phyloP scores from a whole-genome alignment of 306 rosid genomes.

The Dryas octopetala region DNA sequence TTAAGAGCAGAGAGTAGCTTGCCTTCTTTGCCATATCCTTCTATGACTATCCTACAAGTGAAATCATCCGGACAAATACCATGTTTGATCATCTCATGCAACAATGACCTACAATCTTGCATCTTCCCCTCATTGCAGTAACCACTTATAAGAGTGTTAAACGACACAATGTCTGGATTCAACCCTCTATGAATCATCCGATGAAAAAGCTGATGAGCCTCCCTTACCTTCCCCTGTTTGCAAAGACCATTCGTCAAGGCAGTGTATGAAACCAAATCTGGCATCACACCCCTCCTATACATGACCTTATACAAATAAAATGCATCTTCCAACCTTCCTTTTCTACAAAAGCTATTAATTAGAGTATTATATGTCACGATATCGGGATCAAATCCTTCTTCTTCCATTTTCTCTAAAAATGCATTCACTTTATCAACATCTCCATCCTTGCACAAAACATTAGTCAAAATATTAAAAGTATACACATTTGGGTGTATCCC shows the following conservation, averaged over 20 bases:
- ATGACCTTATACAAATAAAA: slow-evolving; percentile 75
- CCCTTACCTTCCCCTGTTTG: slow-evolving; percentile 56
- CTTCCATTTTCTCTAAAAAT: slow-evolving; percentile 87
- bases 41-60: slow-evolving; percentile 59
- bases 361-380: slow-evolving; percentile 75
- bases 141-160: slow-evolving; percentile 71
- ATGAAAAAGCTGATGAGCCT: slow-evolving; percentile 93
- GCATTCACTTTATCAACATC: slow-evolving; percentile 67
- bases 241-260: slow-evolving; percentile 89
- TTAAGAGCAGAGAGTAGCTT: slow-evolving; percentile 70
- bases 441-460: slow-evolving; percentile 65
- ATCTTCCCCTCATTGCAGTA: slow-evolving; percentile 64
- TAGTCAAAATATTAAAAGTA: slow-evolving; percentile 75
- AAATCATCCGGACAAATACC: slow-evolving; percentile 57
- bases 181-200: slow-evolving; percentile 74
- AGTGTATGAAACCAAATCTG: slow-evolving; percentile 70
- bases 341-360: slow-evolving; percentile 70
- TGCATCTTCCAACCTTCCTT: slow-evolving; percentile 72
- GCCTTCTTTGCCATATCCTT: slow-evolving; percentile 68
- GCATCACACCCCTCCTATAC: slow-evolving; percentile 71
- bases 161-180: slow-evolving; percentile 55
- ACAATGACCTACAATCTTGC: slow-evolving; percentile 50
- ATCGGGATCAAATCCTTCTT: slow-evolving; percentile 88
- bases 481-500: slow-evolving; percentile 72
- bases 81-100: slow-evolving; percentile 66